These are phyloP conservation scores for Testicularia cyperi DNA, from an alignment of 1,284 basidiomycete species.

Conservation along the genomic window DNA sequence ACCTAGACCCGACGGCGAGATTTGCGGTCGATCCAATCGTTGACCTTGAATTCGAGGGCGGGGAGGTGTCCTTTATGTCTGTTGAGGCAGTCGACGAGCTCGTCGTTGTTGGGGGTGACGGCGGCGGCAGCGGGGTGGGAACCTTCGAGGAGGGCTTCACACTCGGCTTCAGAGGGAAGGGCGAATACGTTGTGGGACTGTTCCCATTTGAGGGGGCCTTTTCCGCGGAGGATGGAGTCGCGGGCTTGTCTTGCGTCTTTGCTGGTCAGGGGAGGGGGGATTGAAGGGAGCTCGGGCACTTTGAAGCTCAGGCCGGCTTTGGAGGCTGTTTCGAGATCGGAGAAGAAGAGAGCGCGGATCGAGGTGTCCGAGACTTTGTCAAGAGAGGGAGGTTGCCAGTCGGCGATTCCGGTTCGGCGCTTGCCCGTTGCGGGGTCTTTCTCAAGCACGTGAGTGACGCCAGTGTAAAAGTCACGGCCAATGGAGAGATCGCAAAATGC, in stretches of 20 bases:
- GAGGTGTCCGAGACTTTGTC: conserved; percentile 43
- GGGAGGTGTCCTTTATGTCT: conserved; percentile 42
- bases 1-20: no score
- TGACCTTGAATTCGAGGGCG: conserved; percentile 42
- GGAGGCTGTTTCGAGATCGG: conserved; percentile 30
- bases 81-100: conserved; percentile 34
- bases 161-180: conserved; percentile 55
- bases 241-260: conserved; percentile 32
- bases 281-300: conserved; percentile 24
- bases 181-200: conserved; percentile 50
- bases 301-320: conserved; percentile 38
- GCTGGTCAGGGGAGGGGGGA: conserved; percentile 13
- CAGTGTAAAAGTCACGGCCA: conserved; percentile 60
- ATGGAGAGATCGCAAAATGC: conserved; percentile 57
- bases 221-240: conserved; percentile 35
- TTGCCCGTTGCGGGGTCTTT: conserved; percentile 55
- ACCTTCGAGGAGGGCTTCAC: conserved; percentile 47
- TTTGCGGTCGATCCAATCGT: conserved; percentile 33
- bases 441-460: conserved; percentile 49
- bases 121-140: conserved; percentile 51
- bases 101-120: conserved; percentile 25
- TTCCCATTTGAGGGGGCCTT: conserved; percentile 52
- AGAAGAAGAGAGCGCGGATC: conserved; percentile 47
- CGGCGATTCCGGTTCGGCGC: conserved; percentile 40
- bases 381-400: conserved; percentile 45